These are phyloP conservation scores for Ophiostoma australiae DNA, from an alignment of 2,329 filamentous ascomycete genomes.

Conservation along the genomic window DNA sequence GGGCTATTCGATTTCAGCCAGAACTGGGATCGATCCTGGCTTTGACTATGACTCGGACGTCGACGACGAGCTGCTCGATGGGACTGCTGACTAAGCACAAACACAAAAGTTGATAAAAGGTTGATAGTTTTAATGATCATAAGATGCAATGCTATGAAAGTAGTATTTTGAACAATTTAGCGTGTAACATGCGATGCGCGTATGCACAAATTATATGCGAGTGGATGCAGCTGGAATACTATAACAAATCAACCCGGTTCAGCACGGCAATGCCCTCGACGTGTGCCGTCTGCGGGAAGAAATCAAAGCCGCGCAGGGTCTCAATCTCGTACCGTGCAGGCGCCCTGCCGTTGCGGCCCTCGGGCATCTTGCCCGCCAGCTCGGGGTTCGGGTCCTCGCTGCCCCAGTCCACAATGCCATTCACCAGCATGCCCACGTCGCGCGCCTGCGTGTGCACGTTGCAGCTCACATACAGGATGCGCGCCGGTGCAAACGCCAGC, in stretches of 20 bases:
- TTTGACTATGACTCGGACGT: not conserved
- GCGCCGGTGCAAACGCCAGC: conserved; percentile 66
- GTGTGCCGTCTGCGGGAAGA: conserved; percentile 83
- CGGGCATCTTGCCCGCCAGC: conserved; percentile 33
- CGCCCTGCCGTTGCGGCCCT: conserved; percentile 33
- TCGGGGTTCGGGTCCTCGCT: conserved; percentile 29
- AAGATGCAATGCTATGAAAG: not conserved
- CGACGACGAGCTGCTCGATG: not conserved
- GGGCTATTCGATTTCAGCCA: not conserved
- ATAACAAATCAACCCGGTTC: conserved; percentile 48
- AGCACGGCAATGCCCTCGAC: conserved; percentile 64
- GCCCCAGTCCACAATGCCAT: conserved; percentile 49
- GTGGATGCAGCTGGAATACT: not conserved
- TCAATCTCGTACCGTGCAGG: conserved; percentile 72
- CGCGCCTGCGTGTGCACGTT: conserved; percentile 97
- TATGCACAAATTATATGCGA: not conserved
- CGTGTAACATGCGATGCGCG: not conserved
- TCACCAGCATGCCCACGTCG: conserved; percentile 82
- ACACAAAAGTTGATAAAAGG: not conserved
- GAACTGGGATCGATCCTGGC: not conserved
- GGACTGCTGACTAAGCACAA: not conserved
- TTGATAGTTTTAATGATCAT: no score
- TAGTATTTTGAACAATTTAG: not conserved
- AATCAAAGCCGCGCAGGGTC: conserved; percentile 88
- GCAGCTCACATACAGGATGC: conserved; percentile 92